These are phyloP conservation scores for Kodamaea fukazawae DNA, from an alignment of 805 yeast genomes.

Conservation along the genomic window DNA sequence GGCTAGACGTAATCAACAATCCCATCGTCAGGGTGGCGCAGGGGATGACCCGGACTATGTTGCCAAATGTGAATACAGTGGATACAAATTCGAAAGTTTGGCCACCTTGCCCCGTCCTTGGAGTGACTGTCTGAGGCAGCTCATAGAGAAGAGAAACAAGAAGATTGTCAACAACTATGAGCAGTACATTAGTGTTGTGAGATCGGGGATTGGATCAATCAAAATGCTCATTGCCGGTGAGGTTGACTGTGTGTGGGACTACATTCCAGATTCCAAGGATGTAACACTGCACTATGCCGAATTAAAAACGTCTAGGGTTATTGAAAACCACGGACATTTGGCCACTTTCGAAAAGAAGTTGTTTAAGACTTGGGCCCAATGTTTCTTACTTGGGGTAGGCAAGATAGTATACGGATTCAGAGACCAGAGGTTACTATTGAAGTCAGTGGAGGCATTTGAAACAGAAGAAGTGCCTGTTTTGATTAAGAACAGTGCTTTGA, in stretches of 20 bases:
- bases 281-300: conserved; percentile 77
- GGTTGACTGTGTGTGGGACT: conserved; percentile 88
- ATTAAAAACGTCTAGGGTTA: conserved; percentile 65
- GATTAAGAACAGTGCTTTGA: conserved; percentile 50
- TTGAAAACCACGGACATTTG: conserved; percentile 57
- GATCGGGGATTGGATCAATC: conserved; percentile 76
- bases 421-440: conserved; percentile 63
- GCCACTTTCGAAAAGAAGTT: conserved; percentile 72
- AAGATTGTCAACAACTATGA: conserved; percentile 64
- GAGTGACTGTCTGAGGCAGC: conserved; percentile 60
- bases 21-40: conserved; percentile 10
- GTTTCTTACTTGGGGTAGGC: conserved; percentile 84
- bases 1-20: conserved; percentile 24
- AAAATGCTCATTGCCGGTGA: conserved; percentile 80
- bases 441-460: conserved; percentile 67
- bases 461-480: conserved; percentile 77
- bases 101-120: conserved; percentile 77
- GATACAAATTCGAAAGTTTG: conserved; percentile 82
- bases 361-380: conserved; percentile 87
- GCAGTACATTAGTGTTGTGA: conserved; percentile 78
- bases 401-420: conserved; percentile 82
- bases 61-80: conserved; percentile 52
- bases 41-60: conserved; percentile 21
- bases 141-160: conserved; percentile 64
- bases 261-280: conserved; percentile 54